Evolutionary conservation across 805 yeast species (phyloP).

Genomic region (Saturnispora bothae): DNA sequence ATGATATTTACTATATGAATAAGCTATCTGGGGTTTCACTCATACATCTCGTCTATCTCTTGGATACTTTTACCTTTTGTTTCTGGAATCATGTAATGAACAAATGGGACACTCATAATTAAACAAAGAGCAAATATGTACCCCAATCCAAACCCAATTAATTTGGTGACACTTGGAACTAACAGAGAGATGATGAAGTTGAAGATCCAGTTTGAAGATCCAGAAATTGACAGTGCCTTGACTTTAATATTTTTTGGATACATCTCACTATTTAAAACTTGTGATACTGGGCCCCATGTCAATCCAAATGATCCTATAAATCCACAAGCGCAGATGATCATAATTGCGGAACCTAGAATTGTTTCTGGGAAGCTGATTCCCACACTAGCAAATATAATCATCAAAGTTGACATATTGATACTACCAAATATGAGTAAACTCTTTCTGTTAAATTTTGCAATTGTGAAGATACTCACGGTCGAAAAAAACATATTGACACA

Average conservation of each 20-base stretch:
- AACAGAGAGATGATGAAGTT: conserved; percentile 55
- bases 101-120: conserved; percentile 17
- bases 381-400: conserved; percentile 45
- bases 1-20: not conserved
- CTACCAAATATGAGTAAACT: conserved; percentile 39
- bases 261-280: conserved; percentile 52
- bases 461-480: conserved; percentile 34
- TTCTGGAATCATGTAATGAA: conserved; percentile 25
- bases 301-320: conserved; percentile 57
- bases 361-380: conserved; percentile 35
- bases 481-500: conserved; percentile 45
- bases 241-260: conserved; percentile 54
- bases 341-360: conserved; percentile 40
- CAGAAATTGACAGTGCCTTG: conserved; percentile 43
- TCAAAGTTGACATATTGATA: conserved; percentile 37
- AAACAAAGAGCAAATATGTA: conserved; percentile 35
- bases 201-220: conserved; percentile 54
- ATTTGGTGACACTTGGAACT: conserved; percentile 55
- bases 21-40: not conserved
- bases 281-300: conserved; percentile 69
- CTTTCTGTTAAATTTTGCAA: conserved; percentile 40
- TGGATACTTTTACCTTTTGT: conserved; percentile 19
- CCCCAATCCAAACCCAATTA: conserved; percentile 59
- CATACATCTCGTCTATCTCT: conserved; percentile 14
- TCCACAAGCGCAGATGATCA: conserved; percentile 43